These are phyloP conservation scores for Quercus phellos DNA, from an alignment of 331 rosid genomes.

Conservation along the genomic window DNA sequence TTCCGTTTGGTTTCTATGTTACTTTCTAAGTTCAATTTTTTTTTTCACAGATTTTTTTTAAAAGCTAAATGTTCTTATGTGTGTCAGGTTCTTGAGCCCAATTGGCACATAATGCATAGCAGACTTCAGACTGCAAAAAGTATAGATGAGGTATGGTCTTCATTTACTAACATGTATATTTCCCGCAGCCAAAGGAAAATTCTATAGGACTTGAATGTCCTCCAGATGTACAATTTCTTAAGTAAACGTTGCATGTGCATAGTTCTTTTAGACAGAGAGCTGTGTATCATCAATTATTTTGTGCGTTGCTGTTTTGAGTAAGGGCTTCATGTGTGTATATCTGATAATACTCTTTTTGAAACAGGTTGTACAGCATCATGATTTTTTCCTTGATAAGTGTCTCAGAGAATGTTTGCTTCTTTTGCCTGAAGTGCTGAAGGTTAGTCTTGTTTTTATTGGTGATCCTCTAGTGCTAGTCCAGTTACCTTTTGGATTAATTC, in stretches of 20 bases:
- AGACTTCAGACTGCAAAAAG: constrained; percentile 86
- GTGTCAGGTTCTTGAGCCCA: constrained; percentile 88
- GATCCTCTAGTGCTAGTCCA: not conserved
- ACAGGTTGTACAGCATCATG: constrained; percentile 95
- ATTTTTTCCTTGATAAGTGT: constrained; percentile 89
- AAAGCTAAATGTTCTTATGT: not conserved
- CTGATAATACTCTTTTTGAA: constrained; percentile 36
- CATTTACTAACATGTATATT: not conserved
- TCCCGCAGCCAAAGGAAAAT: not conserved
- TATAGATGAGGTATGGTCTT: constrained; percentile 73
- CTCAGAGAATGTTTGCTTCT: constrained; percentile 91
- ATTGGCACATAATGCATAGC: constrained; percentile 88
- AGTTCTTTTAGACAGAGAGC: not conserved
- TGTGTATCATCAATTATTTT: not conserved
- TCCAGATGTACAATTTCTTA: not conserved
- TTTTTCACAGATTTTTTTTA: not conserved
- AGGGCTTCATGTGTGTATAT: constrained; percentile 2
- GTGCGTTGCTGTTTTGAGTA: not conserved
- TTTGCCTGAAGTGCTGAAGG: constrained; percentile 88
- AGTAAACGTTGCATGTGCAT: not conserved
- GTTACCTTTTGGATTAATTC: not conserved
- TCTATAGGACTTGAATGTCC: not conserved
- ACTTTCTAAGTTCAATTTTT: not conserved
- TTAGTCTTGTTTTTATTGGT: constrained; percentile 21
- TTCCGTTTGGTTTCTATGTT: constrained; percentile 3